phyloP scores from a whole-genome alignment of 495 filamentous ascomycete genomes.

The Neurospora sp. region DNA sequence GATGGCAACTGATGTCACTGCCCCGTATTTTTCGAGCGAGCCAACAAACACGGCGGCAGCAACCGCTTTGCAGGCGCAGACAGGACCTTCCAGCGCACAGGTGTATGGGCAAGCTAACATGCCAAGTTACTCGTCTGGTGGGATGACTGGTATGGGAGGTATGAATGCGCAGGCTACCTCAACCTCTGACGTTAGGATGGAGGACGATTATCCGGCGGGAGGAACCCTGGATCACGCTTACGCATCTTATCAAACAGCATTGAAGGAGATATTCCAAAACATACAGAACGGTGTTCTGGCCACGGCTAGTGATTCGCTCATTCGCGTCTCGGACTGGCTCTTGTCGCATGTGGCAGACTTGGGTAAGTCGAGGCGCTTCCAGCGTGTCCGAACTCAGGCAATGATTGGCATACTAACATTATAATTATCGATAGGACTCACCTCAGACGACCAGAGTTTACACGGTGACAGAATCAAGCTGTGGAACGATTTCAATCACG shows the following conservation, averaged over 20 bases:
- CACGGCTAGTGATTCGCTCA: constrained; percentile 60
- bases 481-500: constrained; percentile 92
- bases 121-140: constrained; percentile 33
- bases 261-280: constrained; percentile 67
- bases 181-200: constrained; percentile 33
- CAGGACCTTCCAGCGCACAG: constrained; percentile 28
- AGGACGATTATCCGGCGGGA: constrained; percentile 26
- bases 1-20: constrained; percentile 51
- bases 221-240: constrained; percentile 53
- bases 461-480: constrained; percentile 64
- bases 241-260: constrained; percentile 57
- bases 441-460: constrained; percentile 59
- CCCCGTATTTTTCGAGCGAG: constrained; percentile 74
- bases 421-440: constrained; percentile 26
- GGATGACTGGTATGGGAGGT: constrained; percentile 30
- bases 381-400: constrained; percentile 10
- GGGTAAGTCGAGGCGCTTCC: constrained; percentile 48
- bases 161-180: constrained; percentile 30
- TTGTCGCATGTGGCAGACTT: constrained; percentile 70
- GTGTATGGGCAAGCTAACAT: constrained; percentile 42
- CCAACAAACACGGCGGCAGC: constrained; percentile 52
- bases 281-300: constrained; percentile 62
- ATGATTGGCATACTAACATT: neutral
- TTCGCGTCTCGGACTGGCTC: constrained; percentile 78
- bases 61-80: constrained; percentile 31